Conservation (phyloP, 495 filamentous ascomycete genomes). For the Lasiosphaeria hispida region DNA sequence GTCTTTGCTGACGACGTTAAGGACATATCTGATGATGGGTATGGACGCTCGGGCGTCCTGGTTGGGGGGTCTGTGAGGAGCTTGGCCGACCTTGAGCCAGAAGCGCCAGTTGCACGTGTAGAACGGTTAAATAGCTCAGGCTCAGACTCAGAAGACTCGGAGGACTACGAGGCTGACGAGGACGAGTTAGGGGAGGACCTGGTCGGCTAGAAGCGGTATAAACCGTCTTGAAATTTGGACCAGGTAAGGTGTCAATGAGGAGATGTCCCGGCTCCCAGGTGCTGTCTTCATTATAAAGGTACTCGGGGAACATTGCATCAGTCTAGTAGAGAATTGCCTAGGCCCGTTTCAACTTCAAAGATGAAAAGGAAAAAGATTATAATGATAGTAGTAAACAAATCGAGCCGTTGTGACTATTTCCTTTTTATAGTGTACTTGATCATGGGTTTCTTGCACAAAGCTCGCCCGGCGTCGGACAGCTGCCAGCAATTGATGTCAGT, state of each 20-base stretch:
- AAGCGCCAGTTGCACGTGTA: conserved; percentile 11
- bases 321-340: no score
- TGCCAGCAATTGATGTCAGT: no score
- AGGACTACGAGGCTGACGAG: conserved; percentile 47
- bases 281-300: no score
- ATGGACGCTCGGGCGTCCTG: conserved; percentile 7
- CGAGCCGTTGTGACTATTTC: no score
- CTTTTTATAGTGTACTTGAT: no score
- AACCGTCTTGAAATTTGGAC: neutral
- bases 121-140: conserved; percentile 21
- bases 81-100: conserved; percentile 12
- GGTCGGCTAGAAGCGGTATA: conserved; percentile 21
- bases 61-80: conserved; percentile 9
- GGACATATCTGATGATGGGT: conserved; percentile 10
- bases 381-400: no score
- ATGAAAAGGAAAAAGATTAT: no score
- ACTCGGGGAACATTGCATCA: no score
- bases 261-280: no score
- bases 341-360: no score
- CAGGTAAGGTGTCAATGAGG: neutral
- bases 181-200: conserved; percentile 39
- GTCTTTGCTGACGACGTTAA: conserved; percentile 63
- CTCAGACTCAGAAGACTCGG: conserved; percentile 43
- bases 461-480: no score
- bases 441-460: no score